A percentile compares a stretch with the other conserved stretches of the same genome.
phyloP scores from a whole-genome alignment of 768 basidiomycete genomes.

The Auricularia sp. region DNA sequence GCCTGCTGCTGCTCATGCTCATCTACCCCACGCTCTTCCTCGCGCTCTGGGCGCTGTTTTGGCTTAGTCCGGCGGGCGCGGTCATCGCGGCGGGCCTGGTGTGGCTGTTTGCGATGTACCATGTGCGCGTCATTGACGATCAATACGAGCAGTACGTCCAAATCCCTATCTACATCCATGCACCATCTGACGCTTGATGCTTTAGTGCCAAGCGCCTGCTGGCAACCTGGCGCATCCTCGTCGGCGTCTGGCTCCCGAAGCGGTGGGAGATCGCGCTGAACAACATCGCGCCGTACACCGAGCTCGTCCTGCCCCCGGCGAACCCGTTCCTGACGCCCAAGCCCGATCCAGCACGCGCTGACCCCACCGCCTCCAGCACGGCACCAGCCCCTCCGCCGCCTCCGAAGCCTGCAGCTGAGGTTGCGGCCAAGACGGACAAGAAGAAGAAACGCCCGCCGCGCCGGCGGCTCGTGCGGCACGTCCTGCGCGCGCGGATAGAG shows the following conservation, averaged over 20 bases:
- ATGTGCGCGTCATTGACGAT: conserved; percentile 79
- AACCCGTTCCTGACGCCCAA: conserved; percentile 61
- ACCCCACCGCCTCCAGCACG: conserved; percentile 12
- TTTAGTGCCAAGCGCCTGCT: conserved; percentile 72
- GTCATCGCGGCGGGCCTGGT: conserved; percentile 58
- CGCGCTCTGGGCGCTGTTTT: conserved; percentile 74
- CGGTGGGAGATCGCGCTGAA: conserved; percentile 68
- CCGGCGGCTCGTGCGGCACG: conserved; percentile 78
- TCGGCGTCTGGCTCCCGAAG: conserved; percentile 88
- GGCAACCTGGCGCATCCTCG: conserved; percentile 93
- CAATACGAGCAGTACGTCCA: conserved; percentile 23
- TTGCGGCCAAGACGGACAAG: conserved; percentile 8
- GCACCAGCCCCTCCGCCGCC: conserved; percentile 7
- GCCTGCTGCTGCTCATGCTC: conserved; percentile 56
- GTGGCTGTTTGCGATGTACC: conserved; percentile 75
- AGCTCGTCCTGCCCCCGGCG: conserved; percentile 52
- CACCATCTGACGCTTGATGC: conserved; percentile 10
- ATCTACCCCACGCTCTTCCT: conserved; percentile 83
- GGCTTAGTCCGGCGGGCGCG: conserved; percentile 65
- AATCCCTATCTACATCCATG: no score
- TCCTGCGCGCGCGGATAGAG: conserved; percentile 76
- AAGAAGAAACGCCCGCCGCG: conserved; percentile 48
- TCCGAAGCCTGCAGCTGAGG: not conserved
- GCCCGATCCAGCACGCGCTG: conserved; percentile 8
- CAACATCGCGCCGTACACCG: conserved; percentile 66